These are phyloP conservation scores for Trichophyton rubrum DNA, from an alignment of 2,329 filamentous ascomycete species.

Conservation along the genomic window DNA sequence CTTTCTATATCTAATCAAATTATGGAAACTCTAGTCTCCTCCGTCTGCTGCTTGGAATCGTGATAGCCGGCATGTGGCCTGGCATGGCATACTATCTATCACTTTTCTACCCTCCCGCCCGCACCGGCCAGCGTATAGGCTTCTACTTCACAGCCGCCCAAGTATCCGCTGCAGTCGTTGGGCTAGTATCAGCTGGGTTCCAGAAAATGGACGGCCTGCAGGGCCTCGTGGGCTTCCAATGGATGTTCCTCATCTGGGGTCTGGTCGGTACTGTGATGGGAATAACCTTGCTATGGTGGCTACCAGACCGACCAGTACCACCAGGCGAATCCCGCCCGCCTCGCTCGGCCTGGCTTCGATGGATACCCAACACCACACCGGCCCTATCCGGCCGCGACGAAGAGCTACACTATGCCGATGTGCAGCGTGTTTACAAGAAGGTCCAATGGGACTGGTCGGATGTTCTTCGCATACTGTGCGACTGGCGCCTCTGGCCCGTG, in stretches of 20 bases:
- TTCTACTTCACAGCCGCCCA: slow-evolving; percentile 83
- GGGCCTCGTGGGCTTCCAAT: slow-evolving; percentile 55
- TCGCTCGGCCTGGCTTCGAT: slow-evolving; percentile 25
- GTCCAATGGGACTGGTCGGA: slow-evolving; percentile 62
- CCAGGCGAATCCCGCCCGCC: background rate
- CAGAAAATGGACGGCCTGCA: slow-evolving; percentile 73
- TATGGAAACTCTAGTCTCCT: slow-evolving; percentile 43
- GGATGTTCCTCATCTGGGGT: slow-evolving; percentile 82
- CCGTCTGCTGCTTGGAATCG: slow-evolving; percentile 69
- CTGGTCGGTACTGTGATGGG: slow-evolving; percentile 61
- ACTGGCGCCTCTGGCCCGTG: slow-evolving; percentile 82
- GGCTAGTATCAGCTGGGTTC: slow-evolving; percentile 79
- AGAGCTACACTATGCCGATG: slow-evolving; percentile 66
- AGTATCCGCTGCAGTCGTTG: slow-evolving; percentile 77
- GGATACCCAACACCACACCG: slow-evolving; percentile 56
- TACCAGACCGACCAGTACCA: slow-evolving; percentile 67
- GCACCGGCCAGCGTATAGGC: slow-evolving; percentile 77
- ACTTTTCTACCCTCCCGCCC: slow-evolving; percentile 77
- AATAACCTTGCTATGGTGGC: slow-evolving; percentile 70
- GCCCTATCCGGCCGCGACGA: slow-evolving; percentile 67
- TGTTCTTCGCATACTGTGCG: slow-evolving; percentile 56
- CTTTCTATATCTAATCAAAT: background rate
- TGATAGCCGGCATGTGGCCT: slow-evolving; percentile 90
- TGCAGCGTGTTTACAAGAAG: slow-evolving; percentile 67
- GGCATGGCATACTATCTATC: slow-evolving; percentile 90